Percentiles rank a stretch among this genome's conserved stretches.
Evolutionary conservation across 2,329 filamentous ascomycete genomes (phyloP).

Genomic region (Phaeosphaeria sp.): DNA sequence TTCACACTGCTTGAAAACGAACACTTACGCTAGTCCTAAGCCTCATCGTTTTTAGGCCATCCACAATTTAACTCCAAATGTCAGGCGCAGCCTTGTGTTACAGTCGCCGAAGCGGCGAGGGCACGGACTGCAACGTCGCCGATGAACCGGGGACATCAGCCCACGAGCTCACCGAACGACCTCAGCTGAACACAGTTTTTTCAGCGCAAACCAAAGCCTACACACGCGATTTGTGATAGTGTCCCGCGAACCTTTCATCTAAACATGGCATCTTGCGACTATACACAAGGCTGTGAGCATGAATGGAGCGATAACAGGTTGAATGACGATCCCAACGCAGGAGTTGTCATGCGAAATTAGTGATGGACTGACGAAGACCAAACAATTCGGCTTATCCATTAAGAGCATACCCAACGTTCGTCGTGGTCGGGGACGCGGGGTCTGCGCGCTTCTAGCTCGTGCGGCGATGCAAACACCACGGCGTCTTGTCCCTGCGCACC

Average conservation of each 20-base stretch:
- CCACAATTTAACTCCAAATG: neutral
- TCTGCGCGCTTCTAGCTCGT: neutral
- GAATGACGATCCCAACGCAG: too few species aligned
- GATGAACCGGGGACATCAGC: neutral
- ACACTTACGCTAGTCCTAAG: too few species aligned
- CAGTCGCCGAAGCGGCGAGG: neutral
- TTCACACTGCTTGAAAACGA: neutral
- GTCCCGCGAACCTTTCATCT: too few species aligned
- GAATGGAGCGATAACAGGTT: too few species aligned
- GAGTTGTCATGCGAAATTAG: too few species aligned
- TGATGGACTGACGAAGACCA: too few species aligned
- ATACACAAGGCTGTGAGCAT: too few species aligned
- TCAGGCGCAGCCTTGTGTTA: neutral
- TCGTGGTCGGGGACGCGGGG: neutral
- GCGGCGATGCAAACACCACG: neutral
- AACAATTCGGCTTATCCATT: too few species aligned
- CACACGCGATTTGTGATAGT: too few species aligned
- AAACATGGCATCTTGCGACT: too few species aligned
- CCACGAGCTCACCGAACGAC: neutral
- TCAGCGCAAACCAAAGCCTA: too few species aligned
- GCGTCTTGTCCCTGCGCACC: neutral
- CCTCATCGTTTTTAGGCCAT: neutral
- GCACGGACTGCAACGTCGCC: slow-evolving; percentile 1
- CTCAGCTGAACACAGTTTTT: neutral
- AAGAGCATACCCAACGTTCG: neutral